Evolutionary conservation across 163 green algal genomes (phyloP).

Genomic region (Chlorella variabilis): DNA sequence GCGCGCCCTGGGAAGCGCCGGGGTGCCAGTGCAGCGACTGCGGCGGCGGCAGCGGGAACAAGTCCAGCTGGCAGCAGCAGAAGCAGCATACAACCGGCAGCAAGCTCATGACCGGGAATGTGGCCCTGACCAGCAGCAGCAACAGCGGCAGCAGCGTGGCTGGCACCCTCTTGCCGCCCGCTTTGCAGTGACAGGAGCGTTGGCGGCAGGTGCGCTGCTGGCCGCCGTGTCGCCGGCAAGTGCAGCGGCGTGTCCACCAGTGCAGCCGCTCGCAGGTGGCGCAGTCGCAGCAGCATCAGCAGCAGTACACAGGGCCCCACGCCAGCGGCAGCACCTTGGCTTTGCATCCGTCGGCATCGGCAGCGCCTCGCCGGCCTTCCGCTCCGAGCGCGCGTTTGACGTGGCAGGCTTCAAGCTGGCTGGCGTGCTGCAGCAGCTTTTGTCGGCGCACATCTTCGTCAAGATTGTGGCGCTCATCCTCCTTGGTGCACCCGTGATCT

Average conservation of each 20-base stretch:
- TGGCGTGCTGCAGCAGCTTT: conserved; percentile 19
- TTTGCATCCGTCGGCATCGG: conserved; percentile 27
- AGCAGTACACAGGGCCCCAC: not conserved
- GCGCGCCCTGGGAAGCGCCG: not conserved
- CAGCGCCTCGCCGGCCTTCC: not conserved
- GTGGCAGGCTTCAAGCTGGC: conserved; percentile 25
- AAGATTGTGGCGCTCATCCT: conserved; percentile 34
- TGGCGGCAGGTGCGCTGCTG: not conserved
- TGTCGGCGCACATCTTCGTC: conserved; percentile 11
- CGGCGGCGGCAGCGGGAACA: not conserved
- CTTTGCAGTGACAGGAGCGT: not conserved
- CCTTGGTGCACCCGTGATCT: conserved; percentile 17
- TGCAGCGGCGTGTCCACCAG: not conserved
- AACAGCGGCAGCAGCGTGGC: not conserved
- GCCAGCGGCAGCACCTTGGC: no score
- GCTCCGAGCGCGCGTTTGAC: conserved; percentile 8
- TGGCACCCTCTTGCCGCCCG: not conserved
- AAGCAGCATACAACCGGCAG: no score
- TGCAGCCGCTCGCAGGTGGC: no score
- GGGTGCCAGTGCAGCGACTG: no score
- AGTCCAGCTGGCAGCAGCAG: no score
- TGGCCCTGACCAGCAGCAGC: not conserved
- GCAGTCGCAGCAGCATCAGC: not conserved
- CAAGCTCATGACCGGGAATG: not conserved
- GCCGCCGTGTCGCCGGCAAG: not conserved